These are phyloP conservation scores for Clitocybe nebularis DNA, from an alignment of 1,284 basidiomycete genomes.

Conservation along the genomic window DNA sequence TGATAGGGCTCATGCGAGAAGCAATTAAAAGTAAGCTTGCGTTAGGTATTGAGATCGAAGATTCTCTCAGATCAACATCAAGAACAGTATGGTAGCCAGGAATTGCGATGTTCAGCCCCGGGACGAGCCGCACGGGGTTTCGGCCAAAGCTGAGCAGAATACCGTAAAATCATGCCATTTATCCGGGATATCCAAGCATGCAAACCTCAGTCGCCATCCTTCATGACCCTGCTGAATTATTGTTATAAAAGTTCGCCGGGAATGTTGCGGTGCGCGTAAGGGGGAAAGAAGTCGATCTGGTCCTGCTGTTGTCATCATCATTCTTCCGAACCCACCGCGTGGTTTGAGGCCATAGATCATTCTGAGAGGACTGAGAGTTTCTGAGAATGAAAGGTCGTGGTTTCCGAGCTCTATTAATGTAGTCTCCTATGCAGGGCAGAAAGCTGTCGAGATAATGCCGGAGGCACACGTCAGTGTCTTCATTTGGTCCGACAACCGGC, in stretches of 20 bases:
- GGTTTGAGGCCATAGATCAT: too few relatives aligned
- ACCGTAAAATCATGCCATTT: not conserved
- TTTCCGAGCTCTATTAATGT: too few relatives aligned
- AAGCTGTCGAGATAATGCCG: too few relatives aligned
- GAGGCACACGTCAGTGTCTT: too few relatives aligned
- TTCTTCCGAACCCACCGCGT: too few relatives aligned
- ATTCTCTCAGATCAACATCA: constrained; percentile 44
- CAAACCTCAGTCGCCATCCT: constrained; percentile 43
- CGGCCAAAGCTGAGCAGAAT: constrained; percentile 34
- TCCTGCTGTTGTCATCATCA: too few relatives aligned
- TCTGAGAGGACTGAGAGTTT: too few relatives aligned
- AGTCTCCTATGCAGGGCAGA: too few relatives aligned
- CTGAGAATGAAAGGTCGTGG: too few relatives aligned
- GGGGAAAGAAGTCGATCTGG: not conserved
- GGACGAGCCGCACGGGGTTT: constrained; percentile 36
- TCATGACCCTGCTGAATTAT: constrained; percentile 49
- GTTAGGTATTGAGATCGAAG: constrained; percentile 39
- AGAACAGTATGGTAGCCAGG: constrained; percentile 42
- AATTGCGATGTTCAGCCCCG: constrained; percentile 42
- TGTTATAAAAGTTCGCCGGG: constrained; percentile 31
- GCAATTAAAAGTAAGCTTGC: constrained; percentile 20
- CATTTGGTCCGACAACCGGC: too few relatives aligned
- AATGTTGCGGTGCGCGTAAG: not conserved
- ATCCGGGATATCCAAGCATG: constrained; percentile 1
- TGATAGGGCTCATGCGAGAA: not conserved